These are phyloP conservation scores for Phyllosticta ampelicida DNA, from an alignment of 2,329 filamentous ascomycete genomes.

Conservation along the genomic window DNA sequence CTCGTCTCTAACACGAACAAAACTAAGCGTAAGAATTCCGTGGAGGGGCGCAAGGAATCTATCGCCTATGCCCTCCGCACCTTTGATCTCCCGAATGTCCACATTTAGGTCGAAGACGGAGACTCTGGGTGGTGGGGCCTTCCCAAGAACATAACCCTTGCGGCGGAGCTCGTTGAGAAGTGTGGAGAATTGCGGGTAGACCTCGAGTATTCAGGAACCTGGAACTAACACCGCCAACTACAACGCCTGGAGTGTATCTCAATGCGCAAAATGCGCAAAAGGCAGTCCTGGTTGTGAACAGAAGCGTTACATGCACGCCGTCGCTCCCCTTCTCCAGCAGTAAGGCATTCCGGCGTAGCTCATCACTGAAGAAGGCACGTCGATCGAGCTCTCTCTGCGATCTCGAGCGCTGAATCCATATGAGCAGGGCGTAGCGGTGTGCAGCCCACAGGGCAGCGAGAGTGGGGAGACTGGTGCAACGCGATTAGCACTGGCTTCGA, in stretches of 20 bases:
- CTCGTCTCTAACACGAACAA: slow-evolving; percentile 50
- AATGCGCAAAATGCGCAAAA: slow-evolving; percentile 35
- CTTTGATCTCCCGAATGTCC: slow-evolving; percentile 50
- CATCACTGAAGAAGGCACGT: slow-evolving; percentile 37
- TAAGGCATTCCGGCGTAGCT: slow-evolving; percentile 44
- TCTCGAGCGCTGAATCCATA: slow-evolving; percentile 16
- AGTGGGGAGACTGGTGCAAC: slow-evolving; percentile 61
- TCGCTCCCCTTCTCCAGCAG: slow-evolving; percentile 38
- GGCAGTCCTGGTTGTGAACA: slow-evolving; percentile 44
- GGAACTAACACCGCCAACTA: slow-evolving; percentile 50
- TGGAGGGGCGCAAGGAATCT: slow-evolving; percentile 44
- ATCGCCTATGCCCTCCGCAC: slow-evolving; percentile 45
- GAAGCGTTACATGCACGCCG: slow-evolving; percentile 40
- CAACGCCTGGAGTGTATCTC: slow-evolving; percentile 41
- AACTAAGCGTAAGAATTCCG: slow-evolving; percentile 43
- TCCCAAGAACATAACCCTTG: slow-evolving; percentile 46
- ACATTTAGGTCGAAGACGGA: slow-evolving; percentile 54
- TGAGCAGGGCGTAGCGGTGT: slow-evolving; percentile 46
- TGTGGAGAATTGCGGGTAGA: slow-evolving; percentile 38
- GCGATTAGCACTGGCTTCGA: slow-evolving; percentile 54
- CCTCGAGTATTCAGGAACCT: slow-evolving; percentile 42
- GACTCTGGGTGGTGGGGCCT: slow-evolving; percentile 57
- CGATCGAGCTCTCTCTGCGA: neutral
- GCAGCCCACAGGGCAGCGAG: slow-evolving; percentile 44
- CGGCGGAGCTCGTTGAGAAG: slow-evolving; percentile 36